Base-by-base conservation (phyloP, 2,329 filamentous ascomycete genomes). In the Sclerotiophoma versabilis region DNA sequence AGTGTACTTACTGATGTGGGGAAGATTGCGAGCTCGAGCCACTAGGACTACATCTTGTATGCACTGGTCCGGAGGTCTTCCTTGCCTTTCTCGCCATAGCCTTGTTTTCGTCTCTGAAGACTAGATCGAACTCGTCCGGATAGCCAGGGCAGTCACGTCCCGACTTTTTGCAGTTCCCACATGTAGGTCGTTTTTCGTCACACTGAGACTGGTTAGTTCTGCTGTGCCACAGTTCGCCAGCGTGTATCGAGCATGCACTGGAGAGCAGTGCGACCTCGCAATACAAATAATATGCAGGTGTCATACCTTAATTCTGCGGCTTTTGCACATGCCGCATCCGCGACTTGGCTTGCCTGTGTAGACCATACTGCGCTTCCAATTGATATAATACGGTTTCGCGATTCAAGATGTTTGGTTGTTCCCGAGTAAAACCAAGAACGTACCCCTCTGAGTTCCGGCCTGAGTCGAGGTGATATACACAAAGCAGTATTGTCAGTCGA, bases 321-420 rank as follows among this genome's bases (percentile, higher is more conserved):
- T 88, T 70, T 88, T 84, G 72, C 88, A 91, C 84, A 88, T 90
- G 76, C 89, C 87, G 66, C 88, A 91, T 65, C 87, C 88, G 43
- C 73, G 69, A 56, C 70, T 75, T 30, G 75, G 76, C 59, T 76
- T 77, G 29, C 75, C 75, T 15, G 73, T 75, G 39, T 76, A 76
- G 25, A 76, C 74, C 74, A 76, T 76, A 12, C 43, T 65, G 58
- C 49, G 45, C 34, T 52, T 45, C 23, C 20, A 38, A 26, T 43
- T 12, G 33, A 45, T 17, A 33, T 30, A 27, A 25, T 20, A 23
- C 17, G 27, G 17, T 23, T 26, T 41, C 15, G 42, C 27, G 30
- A n/a, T 19, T 26, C 15, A 32, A 17, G 22, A 34, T 19, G 26
- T 10, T 30, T 14, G 14, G n/a, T 27, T 7, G 38, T 33, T n/a